phyloP scores from a whole-genome alignment of 148 eudicot genomes.

The Talinum fruticosum region DNA sequence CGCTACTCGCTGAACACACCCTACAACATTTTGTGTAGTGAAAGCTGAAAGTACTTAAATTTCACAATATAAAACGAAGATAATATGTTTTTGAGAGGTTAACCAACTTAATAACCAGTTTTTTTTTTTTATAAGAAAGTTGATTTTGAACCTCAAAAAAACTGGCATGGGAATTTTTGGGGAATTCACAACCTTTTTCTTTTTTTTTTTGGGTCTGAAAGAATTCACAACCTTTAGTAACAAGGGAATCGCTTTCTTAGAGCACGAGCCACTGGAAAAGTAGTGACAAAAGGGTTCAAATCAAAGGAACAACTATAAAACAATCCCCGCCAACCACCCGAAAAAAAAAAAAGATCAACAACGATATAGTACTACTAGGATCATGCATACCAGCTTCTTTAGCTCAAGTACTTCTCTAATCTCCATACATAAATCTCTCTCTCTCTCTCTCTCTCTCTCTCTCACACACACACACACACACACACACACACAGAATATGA shows the following conservation, averaged over 20 bases:
- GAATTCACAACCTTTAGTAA: slow-evolving; percentile 27
- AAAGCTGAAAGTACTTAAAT: too few species aligned
- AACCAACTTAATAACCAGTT: too few species aligned
- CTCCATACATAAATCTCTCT: neutral
- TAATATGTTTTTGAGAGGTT: too few species aligned
- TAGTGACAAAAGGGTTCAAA: slow-evolving; percentile 14
- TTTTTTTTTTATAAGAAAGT: too few species aligned
- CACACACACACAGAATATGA: too few species aligned
- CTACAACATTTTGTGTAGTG: too few species aligned
- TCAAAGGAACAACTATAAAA: too few species aligned
- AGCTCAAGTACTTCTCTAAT: neutral
- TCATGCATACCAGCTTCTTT: neutral
- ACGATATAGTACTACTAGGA: too few species aligned
- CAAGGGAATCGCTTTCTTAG: slow-evolving; percentile 27
- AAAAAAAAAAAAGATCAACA: neutral
- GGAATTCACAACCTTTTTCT: slow-evolving; percentile 27
- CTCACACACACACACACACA: too few species aligned
- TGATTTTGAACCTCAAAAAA: neutral
- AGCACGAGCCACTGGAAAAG: slow-evolving; percentile 28
- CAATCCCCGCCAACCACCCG: neutral
- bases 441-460: neutral
- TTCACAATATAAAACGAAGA: too few species aligned
- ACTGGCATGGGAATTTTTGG: slow-evolving; percentile 6
- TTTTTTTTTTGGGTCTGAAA: too few species aligned
- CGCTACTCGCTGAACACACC: too few species aligned